Conservation (phyloP, 2,329 filamentous ascomycete species). For the Colletotrichum phormii region DNA sequence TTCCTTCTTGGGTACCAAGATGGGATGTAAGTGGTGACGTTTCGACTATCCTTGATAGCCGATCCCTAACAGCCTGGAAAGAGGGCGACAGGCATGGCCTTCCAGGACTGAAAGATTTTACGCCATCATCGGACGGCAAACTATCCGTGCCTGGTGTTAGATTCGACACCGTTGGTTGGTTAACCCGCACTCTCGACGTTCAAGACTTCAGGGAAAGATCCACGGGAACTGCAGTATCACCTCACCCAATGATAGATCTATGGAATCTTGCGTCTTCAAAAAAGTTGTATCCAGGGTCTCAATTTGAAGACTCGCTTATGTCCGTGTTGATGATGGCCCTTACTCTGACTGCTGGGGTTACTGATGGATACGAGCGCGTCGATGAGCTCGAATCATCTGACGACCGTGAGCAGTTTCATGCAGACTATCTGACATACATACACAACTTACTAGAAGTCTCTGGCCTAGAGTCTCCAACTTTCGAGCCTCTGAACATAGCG, state of each 20-base stretch:
- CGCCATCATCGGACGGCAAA: neutral
- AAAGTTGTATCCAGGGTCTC: neutral
- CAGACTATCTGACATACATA: constrained; percentile 12
- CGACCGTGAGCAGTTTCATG: neutral
- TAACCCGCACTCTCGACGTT: neutral
- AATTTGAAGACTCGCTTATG: neutral
- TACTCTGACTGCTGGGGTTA: constrained; percentile 9
- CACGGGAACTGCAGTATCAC: neutral
- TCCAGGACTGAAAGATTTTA: neutral
- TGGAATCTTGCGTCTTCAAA: constrained; percentile 13
- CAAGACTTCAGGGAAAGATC: constrained; percentile 9
- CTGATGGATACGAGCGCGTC: constrained; percentile 5
- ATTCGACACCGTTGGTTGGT: constrained; percentile 16
- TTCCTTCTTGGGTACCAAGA: constrained; percentile 10
- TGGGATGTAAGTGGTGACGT: constrained; percentile 10
- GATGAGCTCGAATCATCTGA: neutral
- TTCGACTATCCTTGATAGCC: neutral
- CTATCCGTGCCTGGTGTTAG: constrained; percentile 10
- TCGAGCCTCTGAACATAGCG: constrained; percentile 2
- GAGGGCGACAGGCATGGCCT: constrained; percentile 9
- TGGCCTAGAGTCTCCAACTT: neutral
- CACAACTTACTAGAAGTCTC: neutral
- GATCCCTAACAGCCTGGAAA: neutral
- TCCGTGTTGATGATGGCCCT: constrained; percentile 2
- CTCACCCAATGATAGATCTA: constrained; percentile 1